These are phyloP conservation scores for Pseudofabraea citricarpa DNA, from an alignment of 2,329 filamentous ascomycete genomes.

Conservation along the genomic window DNA sequence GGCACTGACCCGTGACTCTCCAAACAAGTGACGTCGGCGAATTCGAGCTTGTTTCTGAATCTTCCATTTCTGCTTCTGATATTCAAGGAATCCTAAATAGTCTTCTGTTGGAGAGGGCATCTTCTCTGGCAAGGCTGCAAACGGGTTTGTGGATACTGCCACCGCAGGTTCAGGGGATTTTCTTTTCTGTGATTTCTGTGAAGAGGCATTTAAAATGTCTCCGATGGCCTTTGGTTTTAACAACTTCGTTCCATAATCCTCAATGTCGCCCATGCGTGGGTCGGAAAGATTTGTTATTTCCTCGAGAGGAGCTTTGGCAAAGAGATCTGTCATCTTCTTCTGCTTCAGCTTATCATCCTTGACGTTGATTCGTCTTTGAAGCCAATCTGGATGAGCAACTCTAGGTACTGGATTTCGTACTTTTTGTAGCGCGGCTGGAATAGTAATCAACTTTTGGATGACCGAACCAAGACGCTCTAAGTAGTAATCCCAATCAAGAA, in stretches of 20 bases:
- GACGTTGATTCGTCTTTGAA: conserved; percentile 85
- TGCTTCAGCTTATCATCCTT: conserved; percentile 99
- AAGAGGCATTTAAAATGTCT: conserved; percentile 41
- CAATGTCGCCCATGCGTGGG: conserved; percentile 60
- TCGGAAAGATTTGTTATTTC: conserved; percentile 65
- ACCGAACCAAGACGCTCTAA: conserved; percentile 92
- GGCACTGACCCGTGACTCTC: conserved; percentile 68
- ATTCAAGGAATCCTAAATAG: conserved; percentile 82
- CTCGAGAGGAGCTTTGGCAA: conserved; percentile 66
- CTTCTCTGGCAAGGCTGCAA: conserved; percentile 71
- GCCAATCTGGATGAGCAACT: conserved; percentile 93
- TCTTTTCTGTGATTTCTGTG: conserved; percentile 61
- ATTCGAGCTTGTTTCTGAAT: conserved; percentile 87
- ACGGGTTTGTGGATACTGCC: conserved; percentile 67
- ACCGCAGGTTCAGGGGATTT: conserved; percentile 64
- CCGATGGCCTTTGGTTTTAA: conserved; percentile 59
- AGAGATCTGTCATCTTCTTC: conserved; percentile 95
- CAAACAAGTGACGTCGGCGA: conserved; percentile 85
- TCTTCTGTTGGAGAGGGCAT: conserved; percentile 85
- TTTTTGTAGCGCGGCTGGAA: conserved; percentile 93
- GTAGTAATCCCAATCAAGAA: conserved; percentile 98
- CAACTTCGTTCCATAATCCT: conserved; percentile 72
- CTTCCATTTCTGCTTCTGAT: conserved; percentile 99
- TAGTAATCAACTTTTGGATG: conserved; percentile 98
- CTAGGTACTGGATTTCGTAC: conserved; percentile 90